A percentile compares a stretch with the other conserved stretches of the same genome.
phyloP scores from a whole-genome alignment of 768 basidiomycete genomes.

The Neoboletus brunneissimus region DNA sequence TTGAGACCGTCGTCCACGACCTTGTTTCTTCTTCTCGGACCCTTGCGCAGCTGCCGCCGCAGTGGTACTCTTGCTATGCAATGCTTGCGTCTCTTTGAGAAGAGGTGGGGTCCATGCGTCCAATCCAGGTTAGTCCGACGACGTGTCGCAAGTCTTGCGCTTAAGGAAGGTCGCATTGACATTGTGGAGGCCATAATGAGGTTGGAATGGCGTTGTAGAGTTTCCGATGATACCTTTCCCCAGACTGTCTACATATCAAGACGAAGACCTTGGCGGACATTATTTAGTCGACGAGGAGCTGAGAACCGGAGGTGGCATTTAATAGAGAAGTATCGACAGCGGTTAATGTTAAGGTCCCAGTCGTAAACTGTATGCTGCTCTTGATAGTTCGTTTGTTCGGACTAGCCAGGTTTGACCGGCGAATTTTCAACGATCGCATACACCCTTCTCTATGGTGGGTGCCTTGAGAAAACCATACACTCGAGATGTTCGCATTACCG shows the following conservation, averaged over 20 bases:
- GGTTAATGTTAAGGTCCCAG: neutral
- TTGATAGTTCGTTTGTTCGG: neutral
- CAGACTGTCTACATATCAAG: conserved; percentile 8
- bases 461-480: neutral
- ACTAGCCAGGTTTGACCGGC: neutral
- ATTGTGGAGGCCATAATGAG: conserved; percentile 35
- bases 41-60: conserved; percentile 45
- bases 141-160: conserved; percentile 54
- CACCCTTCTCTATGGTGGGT: neutral
- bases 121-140: conserved; percentile 59
- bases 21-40: conserved; percentile 54
- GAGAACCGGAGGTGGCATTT: conserved; percentile 32
- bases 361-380: neutral
- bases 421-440: neutral
- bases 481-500: conserved; percentile 19
- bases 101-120: conserved; percentile 53
- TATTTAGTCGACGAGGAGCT: conserved; percentile 25
- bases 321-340: conserved; percentile 22
- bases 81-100: conserved; percentile 43
- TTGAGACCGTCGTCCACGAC: conserved; percentile 60
- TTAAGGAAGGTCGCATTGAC: conserved; percentile 63
- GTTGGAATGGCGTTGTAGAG: conserved; percentile 14
- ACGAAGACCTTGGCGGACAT: conserved; percentile 22
- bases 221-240: conserved; percentile 1
- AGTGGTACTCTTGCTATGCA: conserved; percentile 54